Evolutionary conservation across 306 rosid genomes (phyloP), one percentile per base, ranked within the genome.

Genomic region (Prosopis cineraria): DNA sequence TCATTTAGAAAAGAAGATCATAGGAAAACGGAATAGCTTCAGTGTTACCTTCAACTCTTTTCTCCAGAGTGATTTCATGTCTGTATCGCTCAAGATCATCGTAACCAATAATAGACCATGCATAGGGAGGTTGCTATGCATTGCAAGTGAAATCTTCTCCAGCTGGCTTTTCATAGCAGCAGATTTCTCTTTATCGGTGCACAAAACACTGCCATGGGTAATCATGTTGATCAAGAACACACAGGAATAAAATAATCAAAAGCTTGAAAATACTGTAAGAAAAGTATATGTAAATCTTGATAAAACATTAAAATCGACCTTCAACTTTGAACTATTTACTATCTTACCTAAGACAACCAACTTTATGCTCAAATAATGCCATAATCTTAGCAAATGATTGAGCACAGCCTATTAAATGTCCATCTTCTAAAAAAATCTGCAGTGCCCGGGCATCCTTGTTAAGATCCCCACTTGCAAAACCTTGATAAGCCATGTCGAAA

Each of bases 401-500:
- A 34, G 94, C 87, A 79, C 90, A 71, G 43, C 94, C 96, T 50
- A 93, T 79, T 41, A 74, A 84, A 81, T 93, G 98, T 52, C 90
- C 94, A 80, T 93, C 97, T 83, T 91, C 91, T 2, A 87, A 89
- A 78, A 91, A 91, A 72, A 93, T 89, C 83, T 89, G 81, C 81
- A 89, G 91, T 31, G 97, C 87, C 62, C 73, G 65, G 10, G 93
- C 98, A 79, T 93, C 94, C 73, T 79, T 91, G 79, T 91, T 91
- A 24, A 93, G 94, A 85, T 93, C 90, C 53, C 98, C 98, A 45
- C 91, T 93, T 14, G 94, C 89, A 79, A 93, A 88, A 70, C 98
- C 98, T 91, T 93, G 98, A 80, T 89, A 93, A 34, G 96, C 96
- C 96, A 89, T 93, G 88, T 93, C 98, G 80, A 93, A 93, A 85